These are phyloP conservation scores for Colletotrichum cordylinicola DNA, from an alignment of 2,329 filamentous ascomycete genomes.

Conservation along the genomic window DNA sequence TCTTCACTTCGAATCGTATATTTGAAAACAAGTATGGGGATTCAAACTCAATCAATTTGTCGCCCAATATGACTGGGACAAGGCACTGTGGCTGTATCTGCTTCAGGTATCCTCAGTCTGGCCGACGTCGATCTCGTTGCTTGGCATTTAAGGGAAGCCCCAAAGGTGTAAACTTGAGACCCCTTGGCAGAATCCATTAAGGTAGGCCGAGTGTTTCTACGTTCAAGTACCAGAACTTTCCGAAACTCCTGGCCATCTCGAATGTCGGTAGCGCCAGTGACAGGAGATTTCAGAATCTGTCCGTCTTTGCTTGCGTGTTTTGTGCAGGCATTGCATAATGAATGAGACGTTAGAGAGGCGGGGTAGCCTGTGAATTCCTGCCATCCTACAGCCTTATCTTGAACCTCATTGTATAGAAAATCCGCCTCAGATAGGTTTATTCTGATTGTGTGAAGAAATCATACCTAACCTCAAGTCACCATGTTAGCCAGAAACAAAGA, in stretches of 20 bases:
- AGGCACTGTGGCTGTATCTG: neutral
- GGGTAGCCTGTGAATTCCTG: neutral
- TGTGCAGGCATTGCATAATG: no score
- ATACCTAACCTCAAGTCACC: no score
- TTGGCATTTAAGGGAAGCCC: neutral
- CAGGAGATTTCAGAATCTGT: neutral
- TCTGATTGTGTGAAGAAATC: neutral
- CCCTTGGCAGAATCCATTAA: neutral
- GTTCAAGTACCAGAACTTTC: neutral
- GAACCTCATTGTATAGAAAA: fast-evolving
- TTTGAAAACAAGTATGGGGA: neutral
- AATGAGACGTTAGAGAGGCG: neutral
- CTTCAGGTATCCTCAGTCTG: neutral
- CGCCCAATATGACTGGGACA: neutral
- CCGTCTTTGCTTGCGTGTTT: neutral
- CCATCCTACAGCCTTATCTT: neutral
- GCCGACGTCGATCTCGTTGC: neutral
- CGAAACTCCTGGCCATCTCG: neutral
- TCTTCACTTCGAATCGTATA: neutral
- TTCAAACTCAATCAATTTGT: neutral
- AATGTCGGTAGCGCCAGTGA: neutral
- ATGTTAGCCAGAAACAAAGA: neutral
- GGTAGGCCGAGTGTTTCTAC: neutral
- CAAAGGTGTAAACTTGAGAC: neutral
- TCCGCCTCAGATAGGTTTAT: fast-evolving